Evolutionary conservation across 2,329 filamentous ascomycete genomes (phyloP).

Genomic region (Fusarium falciforme): DNA sequence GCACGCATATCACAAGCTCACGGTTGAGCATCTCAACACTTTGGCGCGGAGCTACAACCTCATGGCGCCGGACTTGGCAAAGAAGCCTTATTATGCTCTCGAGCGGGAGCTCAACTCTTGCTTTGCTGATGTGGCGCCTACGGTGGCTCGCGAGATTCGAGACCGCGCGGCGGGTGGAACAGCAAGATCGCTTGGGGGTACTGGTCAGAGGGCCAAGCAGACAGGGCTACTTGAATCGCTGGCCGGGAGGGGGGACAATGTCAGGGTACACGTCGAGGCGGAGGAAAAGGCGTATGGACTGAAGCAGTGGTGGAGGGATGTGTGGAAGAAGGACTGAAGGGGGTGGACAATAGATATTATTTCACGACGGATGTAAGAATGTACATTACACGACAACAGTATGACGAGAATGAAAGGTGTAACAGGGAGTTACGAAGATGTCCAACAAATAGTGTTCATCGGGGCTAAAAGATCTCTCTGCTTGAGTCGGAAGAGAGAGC

Average conservation of each 20-base stretch:
- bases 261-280: constrained; percentile 78
- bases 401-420: neutral
- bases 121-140: constrained; percentile 87
- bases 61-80: constrained; percentile 90
- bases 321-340: constrained; percentile 62
- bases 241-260: constrained; percentile 55
- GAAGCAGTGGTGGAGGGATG: constrained; percentile 88
- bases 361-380: neutral
- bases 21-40: constrained; percentile 81
- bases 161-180: constrained; percentile 66
- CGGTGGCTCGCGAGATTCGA: constrained; percentile 77
- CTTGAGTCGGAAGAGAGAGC: neutral
- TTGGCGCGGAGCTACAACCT: constrained; percentile 92
- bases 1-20: constrained; percentile 77
- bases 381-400: neutral
- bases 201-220: constrained; percentile 49
- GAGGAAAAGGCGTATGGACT: constrained; percentile 83
- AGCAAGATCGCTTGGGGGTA: constrained; percentile 52
- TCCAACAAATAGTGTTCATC: neutral
- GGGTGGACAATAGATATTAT: neutral
- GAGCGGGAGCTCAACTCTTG: constrained; percentile 84
- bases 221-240: constrained; percentile 72
- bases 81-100: constrained; percentile 90
- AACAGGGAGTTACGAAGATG: neutral
- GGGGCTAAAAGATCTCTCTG: neutral